phyloP scores from a whole-genome alignment of 2,329 filamentous ascomycete genomes.

The Cordyceps pruinosa region DNA sequence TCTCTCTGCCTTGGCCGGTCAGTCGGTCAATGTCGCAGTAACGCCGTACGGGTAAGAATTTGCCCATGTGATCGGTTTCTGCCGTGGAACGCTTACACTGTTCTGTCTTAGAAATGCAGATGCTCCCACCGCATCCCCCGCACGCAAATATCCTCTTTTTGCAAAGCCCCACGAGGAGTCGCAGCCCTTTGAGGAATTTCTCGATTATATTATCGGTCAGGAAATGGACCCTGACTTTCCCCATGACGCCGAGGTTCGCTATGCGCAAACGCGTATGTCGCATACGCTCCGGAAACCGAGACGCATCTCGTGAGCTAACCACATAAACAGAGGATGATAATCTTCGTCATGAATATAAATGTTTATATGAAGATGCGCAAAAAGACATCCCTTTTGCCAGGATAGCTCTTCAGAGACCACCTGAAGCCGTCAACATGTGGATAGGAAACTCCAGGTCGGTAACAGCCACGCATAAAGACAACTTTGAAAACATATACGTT shows the following conservation, averaged over 20 bases:
- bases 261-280: slow-evolving; percentile 65
- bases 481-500: slow-evolving; percentile 80
- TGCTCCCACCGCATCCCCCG: slow-evolving; percentile 24
- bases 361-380: slow-evolving; percentile 57
- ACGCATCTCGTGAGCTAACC: neutral
- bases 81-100: neutral
- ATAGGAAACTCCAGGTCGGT: slow-evolving; percentile 64
- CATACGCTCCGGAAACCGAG: neutral
- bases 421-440: slow-evolving; percentile 79
- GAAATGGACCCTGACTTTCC: slow-evolving; percentile 35
- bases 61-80: neutral
- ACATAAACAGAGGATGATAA: slow-evolving; percentile 65
- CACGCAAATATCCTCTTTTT: slow-evolving; percentile 40
- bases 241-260: slow-evolving; percentile 46
- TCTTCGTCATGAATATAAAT: slow-evolving; percentile 62
- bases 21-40: slow-evolving; percentile 65
- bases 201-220: slow-evolving; percentile 54
- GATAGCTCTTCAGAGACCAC: slow-evolving; percentile 57
- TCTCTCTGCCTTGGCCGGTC: slow-evolving; percentile 43
- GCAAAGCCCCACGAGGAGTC: slow-evolving; percentile 66
- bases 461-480: slow-evolving; percentile 73
- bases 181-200: slow-evolving; percentile 55
- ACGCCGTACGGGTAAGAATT: slow-evolving; percentile 59
- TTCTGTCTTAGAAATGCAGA: slow-evolving; percentile 29
- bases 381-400: slow-evolving; percentile 63